Conservation (phyloP, 163 green algal genomes). For the Scenedesmus sp. region DNA sequence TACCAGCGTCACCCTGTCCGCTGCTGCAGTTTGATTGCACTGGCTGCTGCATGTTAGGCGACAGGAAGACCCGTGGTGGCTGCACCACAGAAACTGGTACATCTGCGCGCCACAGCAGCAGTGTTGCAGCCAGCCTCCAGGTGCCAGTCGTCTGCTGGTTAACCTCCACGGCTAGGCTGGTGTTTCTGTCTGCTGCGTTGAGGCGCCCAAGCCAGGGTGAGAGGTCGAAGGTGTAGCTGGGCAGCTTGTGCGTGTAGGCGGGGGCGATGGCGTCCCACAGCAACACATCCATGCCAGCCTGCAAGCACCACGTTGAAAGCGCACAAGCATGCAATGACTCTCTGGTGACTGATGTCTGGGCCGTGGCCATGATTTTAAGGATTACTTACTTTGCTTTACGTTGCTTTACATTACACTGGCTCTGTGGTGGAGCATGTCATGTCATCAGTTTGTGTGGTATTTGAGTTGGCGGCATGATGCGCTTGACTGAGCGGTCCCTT, state of each 20-base stretch:
- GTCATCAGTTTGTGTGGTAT: no score
- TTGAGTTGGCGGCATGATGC: no score
- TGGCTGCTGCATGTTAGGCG: neutral
- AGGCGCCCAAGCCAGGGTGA: constrained; percentile 3
- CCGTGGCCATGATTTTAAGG: no score
- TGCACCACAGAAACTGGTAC: neutral
- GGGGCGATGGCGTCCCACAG: constrained; percentile 35
- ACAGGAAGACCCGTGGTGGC: neutral
- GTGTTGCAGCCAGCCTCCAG: neutral
- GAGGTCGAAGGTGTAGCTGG: constrained; percentile 39
- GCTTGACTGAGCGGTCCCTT: no score
- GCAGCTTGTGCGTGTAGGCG: neutral
- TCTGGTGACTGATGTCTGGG: no score
- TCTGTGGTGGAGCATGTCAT: no score
- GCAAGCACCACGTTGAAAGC: neutral
- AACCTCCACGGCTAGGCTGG: neutral
- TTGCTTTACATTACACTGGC: no score
- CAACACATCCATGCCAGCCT: constrained; percentile 24
- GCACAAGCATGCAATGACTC: no score
- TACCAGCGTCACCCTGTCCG: neutral
- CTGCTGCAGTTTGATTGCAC: neutral
- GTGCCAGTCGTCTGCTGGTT: neutral
- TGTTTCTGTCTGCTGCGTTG: neutral
- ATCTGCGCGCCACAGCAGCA: neutral
- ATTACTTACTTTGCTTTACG: no score